Evolutionary conservation across 2,329 filamentous ascomycete genomes (phyloP).

Genomic region (Calonectria leucothoes): DNA sequence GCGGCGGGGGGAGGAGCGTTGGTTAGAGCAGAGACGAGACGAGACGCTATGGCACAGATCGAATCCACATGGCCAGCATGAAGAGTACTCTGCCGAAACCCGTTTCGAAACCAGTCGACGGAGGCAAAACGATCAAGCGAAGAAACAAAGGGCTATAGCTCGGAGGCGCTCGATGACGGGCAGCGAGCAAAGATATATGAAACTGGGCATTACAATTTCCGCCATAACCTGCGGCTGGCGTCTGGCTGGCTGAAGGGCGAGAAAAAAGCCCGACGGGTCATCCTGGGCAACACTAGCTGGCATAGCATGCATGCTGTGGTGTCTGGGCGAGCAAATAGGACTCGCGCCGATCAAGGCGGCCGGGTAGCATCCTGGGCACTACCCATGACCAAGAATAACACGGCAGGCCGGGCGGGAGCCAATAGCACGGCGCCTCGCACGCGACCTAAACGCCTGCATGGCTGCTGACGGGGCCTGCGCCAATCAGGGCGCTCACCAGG

Average conservation of each 20-base stretch:
- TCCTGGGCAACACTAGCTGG: slow-evolving; percentile 3
- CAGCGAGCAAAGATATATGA: slow-evolving; percentile 18
- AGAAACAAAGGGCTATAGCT: background rate
- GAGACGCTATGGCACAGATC: slow-evolving; percentile 7
- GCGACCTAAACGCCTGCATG: slow-evolving; percentile 14
- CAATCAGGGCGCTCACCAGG: background rate
- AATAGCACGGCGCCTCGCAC: slow-evolving; percentile 3
- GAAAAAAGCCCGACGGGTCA: slow-evolving; percentile 10
- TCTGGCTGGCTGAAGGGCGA: background rate
- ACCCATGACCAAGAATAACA: slow-evolving; percentile 13
- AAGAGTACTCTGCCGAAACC: slow-evolving; percentile 10
- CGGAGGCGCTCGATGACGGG: slow-evolving; percentile 7
- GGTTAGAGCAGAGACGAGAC: background rate
- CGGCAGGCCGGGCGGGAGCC: background rate
- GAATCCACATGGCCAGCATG: slow-evolving; percentile 23
- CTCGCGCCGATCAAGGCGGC: background rate
- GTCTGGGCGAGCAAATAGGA: background rate
- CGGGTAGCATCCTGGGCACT: slow-evolving; percentile 11
- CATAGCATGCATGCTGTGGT: slow-evolving; percentile 1
- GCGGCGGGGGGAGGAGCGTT: background rate
- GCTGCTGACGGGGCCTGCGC: background rate
- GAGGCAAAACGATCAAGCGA: background rate
- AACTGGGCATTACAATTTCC: background rate
- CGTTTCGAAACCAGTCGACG: slow-evolving; percentile 12
- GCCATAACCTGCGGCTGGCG: background rate